Conservation (phyloP, 768 basidiomycete species). For the Amyloporia xantha region DNA sequence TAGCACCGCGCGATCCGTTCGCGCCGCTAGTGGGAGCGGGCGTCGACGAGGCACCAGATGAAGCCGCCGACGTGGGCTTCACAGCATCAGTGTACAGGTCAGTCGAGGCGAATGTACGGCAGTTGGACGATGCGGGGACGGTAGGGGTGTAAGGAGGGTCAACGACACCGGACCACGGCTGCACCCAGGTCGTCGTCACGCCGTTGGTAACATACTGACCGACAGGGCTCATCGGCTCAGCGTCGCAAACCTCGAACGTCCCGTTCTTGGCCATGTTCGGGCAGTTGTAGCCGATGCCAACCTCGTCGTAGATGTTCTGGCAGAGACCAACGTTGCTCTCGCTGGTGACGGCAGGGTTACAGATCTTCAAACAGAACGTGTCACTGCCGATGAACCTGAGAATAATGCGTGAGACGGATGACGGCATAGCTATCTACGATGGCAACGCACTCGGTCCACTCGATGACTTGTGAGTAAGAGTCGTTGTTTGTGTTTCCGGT, state of each 20-base stretch:
- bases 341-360: conserved; percentile 43
- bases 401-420: background rate
- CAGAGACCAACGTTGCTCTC: conserved; percentile 49
- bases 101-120: conserved; percentile 30
- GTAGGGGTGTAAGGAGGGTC: conserved; percentile 35
- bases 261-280: conserved; percentile 55
- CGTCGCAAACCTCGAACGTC: conserved; percentile 58
- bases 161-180: conserved; percentile 42
- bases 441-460: conserved; percentile 66
- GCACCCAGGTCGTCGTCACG: conserved; percentile 35
- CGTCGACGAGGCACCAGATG: conserved; percentile 9
- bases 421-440: too few species aligned
- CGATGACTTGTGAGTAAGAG: conserved; percentile 46
- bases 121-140: conserved; percentile 38
- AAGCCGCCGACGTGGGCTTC: conserved; percentile 5
- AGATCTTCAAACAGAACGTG: conserved; percentile 66
- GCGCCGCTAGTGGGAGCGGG: conserved; percentile 11
- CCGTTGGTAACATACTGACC: conserved; percentile 43
- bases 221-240: conserved; percentile 56
- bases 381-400: conserved; percentile 64
- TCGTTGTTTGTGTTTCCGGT: conserved; percentile 31
- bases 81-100: conserved; percentile 28
- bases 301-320: conserved; percentile 68
- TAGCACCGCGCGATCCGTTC: conserved; percentile 14
- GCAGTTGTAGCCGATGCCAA: conserved; percentile 69